These are phyloP conservation scores for Styphnolobium japonicum DNA, from an alignment of 306 rosid genomes.

Conservation along the genomic window DNA sequence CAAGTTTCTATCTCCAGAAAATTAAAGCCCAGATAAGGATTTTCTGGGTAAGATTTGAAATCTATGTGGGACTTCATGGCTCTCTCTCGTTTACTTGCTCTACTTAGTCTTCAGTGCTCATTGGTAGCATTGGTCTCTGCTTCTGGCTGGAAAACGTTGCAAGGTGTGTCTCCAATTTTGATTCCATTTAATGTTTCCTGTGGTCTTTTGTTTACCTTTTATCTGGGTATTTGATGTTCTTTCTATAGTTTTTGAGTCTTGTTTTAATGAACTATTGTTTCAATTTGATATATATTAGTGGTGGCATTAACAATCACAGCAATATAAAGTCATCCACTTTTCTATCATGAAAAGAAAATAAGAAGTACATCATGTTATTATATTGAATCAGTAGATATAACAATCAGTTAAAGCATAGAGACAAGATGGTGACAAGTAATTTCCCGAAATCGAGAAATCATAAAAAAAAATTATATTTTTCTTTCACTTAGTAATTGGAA, in stretches of 20 bases:
- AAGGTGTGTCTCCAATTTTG: slow-evolving; percentile 39
- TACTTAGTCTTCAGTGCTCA: slow-evolving; percentile 41
- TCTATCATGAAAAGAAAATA: neutral
- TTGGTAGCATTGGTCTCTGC: slow-evolving; percentile 52
- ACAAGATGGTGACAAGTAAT: too few species aligned
- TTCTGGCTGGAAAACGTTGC: slow-evolving; percentile 65
- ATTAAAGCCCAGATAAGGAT: neutral
- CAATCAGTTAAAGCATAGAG: too few species aligned
- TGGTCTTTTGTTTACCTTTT: neutral
- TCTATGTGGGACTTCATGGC: slow-evolving; percentile 53
- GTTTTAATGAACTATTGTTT: neutral
- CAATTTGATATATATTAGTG: neutral
- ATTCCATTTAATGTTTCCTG: neutral
- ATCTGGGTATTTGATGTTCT: neutral
- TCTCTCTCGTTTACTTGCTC: slow-evolving; percentile 31
- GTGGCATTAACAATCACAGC: neutral
- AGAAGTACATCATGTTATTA: neutral
- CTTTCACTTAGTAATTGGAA: too few species aligned
- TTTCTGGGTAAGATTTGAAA: slow-evolving; percentile 8
- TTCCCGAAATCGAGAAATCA: too few species aligned
- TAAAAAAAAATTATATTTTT: too few species aligned
- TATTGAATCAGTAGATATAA: neutral
- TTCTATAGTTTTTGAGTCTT: neutral
- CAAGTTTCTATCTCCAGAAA: slow-evolving; percentile 11
- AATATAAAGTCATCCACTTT: neutral